These are phyloP conservation scores for Starmerella stellata DNA, from an alignment of 805 yeast genomes.

Conservation along the genomic window DNA sequence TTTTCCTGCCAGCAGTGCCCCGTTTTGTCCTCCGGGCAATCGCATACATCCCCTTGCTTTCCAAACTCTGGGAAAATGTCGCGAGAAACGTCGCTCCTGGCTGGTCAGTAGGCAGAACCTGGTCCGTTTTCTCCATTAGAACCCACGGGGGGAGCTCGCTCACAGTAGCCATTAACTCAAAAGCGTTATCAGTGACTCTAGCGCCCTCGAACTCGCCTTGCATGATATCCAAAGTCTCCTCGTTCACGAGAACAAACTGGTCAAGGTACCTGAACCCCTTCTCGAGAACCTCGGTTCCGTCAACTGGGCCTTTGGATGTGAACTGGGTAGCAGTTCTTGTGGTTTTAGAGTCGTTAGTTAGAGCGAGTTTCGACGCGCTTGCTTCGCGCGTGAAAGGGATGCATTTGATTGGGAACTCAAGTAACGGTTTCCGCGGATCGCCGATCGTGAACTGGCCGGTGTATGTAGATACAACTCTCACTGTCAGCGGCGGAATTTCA, in stretches of 20 bases:
- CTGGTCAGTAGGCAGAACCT: constrained; percentile 1
- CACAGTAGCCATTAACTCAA: constrained; percentile 14
- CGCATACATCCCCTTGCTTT: constrained; percentile 8
- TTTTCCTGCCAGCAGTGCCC: constrained; percentile 2
- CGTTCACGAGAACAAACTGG: constrained; percentile 6
- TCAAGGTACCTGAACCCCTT: constrained; percentile 10
- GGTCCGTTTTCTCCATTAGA: constrained; percentile 7
- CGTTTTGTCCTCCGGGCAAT: constrained; percentile 11
- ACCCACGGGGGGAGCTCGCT: constrained; percentile 13
- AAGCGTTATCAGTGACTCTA: constrained; percentile 7
- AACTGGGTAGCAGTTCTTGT: not conserved
- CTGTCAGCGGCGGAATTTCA: not conserved
- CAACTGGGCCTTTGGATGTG: constrained; percentile 1
- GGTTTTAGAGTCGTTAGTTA: not conserved
- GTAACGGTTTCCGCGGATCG: constrained; percentile 7
- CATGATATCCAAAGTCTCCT: constrained; percentile 8
- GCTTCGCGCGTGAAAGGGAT: constrained; percentile 10
- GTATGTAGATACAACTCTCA: constrained; percentile 3
- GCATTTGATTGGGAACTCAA: constrained; percentile 1
- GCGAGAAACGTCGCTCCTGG: constrained; percentile 5
- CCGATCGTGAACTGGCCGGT: constrained; percentile 12
- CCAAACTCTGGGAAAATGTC: constrained; percentile 8
- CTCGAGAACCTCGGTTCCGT: constrained; percentile 3
- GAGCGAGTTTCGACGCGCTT: constrained; percentile 5
- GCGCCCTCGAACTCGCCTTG: constrained; percentile 14